Base-by-base conservation (phyloP, 768 basidiomycete species). In the Pleurotus djamor region DNA sequence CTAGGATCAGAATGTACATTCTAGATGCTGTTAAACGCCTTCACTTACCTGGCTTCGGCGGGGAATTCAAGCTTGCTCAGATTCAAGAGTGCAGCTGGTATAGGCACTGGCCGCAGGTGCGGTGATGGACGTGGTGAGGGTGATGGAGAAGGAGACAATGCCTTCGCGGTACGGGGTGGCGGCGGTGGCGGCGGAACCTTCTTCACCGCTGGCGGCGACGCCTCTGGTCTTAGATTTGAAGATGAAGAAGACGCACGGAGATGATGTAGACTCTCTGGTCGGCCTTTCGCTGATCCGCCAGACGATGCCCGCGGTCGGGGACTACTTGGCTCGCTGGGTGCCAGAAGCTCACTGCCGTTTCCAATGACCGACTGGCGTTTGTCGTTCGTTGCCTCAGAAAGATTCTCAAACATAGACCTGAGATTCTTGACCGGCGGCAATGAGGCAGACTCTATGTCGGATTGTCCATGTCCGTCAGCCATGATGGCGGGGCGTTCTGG, bases 321-420 rank as follows among this genome's bases (percentile, higher is more conserved):
- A 52, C 71, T 75, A 2, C 67, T 58, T n/a, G 72, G 66, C 28
- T 12, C 28, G 10, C 74, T 69, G 9, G 74, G 68, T 21, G 67
- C 50, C 38, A 74, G 54, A 16, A 65, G 41, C 17, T 43, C 36
- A 7, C 51, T 36, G 28, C 16, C 37, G 67, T 6, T 67, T 28
- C 21, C 21, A 67, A 51, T 63, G 59, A 49, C 52, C 56, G 59
- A 56, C 48, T 50, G 66, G 61, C 52, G 64, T 37, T 52, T 62
- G 48, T 51, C 61, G 33, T 52, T 37, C 10, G 76, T 71, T 8
- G 76, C 74, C 48, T 76, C 74, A 3, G 88, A 86, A 28, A 90
- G 72, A 64, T 85, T 81, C 68, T 92, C 90, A 66, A 91, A 92
- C 66, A 76, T 83, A 34, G 87, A 89, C 48, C 83, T 82, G 14